A percentile compares a stretch with the other conserved stretches of the same genome.
Conservation (phyloP, 306 rosid genomes). For the Delonix regia region DNA sequence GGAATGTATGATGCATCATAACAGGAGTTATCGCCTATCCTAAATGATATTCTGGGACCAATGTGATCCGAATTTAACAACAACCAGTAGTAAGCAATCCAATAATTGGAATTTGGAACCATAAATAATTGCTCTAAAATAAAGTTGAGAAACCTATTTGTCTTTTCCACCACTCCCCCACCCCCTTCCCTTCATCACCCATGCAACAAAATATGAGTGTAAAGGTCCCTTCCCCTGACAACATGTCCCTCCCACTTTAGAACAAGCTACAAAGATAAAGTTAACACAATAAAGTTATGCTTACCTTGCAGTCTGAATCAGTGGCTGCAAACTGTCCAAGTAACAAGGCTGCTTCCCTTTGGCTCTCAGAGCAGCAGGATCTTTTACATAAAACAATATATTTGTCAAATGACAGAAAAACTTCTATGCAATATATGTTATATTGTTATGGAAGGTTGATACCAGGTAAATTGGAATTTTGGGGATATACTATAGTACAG, state of each 20-base stretch:
- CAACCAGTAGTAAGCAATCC: not conserved
- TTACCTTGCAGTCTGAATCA: conserved; percentile 97
- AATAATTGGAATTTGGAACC: conserved; percentile 8
- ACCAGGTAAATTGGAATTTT: not conserved
- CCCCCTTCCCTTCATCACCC: conserved; percentile 20
- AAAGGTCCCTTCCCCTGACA: not conserved
- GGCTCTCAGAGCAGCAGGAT: conserved; percentile 96
- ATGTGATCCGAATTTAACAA: not conserved
- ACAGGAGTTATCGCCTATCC: conserved; percentile 9
- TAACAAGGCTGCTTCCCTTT: conserved; percentile 95
- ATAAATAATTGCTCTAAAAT: conserved; percentile 9
- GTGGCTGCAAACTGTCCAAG: conserved; percentile 99
- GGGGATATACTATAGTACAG: not conserved
- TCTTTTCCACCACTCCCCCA: not conserved
- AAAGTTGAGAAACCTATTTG: not conserved
- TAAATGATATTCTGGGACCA: not conserved
- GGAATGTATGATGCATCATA: not conserved
- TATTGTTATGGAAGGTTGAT: not conserved
- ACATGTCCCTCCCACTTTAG: not conserved
- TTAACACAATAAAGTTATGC: not conserved
- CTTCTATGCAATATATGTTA: not conserved
- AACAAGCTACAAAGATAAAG: conserved; percentile 11
- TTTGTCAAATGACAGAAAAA: not conserved
- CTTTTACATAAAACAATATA: conserved; percentile 49
- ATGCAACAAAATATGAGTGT: conserved; percentile 20